Base-by-base conservation (phyloP, 2,329 filamentous ascomycete genomes). In the Cladophialophora carrionii region DNA sequence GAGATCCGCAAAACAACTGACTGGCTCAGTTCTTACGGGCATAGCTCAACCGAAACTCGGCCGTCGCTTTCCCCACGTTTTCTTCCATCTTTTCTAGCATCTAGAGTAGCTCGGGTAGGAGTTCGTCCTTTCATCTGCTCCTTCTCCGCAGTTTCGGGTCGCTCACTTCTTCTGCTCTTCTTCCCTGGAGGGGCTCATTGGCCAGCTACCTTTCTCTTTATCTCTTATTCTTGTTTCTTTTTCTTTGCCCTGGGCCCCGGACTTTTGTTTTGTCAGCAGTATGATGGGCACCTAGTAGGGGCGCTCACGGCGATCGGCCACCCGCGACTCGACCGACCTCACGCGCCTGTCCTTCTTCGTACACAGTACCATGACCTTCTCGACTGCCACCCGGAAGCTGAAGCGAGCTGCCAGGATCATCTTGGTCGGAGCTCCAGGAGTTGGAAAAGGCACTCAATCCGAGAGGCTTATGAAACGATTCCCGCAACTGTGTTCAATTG, bases 391-490 rank as follows among this genome's bases (percentile, higher is more conserved):
- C 31, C 80, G 76, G 71, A 78, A 87, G 80, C 86, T 96, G 74
- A 85, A 84, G 71, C 88, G 85, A 79, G 94, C 95, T 64, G 95
- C 95, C 61, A 90, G 95, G 68, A 89, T 98, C 69, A 98, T 99
- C 75, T 87, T 99, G 71, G 87, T 99, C 73, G 95, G 95, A 72
- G 93, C 94, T 59, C 95, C 95, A n/a, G 93, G 93, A 64, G 95
- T 96, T 63, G 95, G 95, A 68, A 99, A 99, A 78, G 95, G 94
- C 68, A 99, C 95, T 2, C 95, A 99, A 81, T 92, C 91, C 58
- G 91, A 96, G 77, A 88, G 95, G 67, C 83, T 99, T 68, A 88
- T 98, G 71, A 83, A 88, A 72, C 88, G 90, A 71, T 99, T 95
- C 75, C 91, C 93, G 3, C 90, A 97, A 74, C 83, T 99, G 54